These are phyloP conservation scores for Aureobasidium sp. DNA, from an alignment of 2,329 filamentous ascomycete genomes.

Conservation along the genomic window DNA sequence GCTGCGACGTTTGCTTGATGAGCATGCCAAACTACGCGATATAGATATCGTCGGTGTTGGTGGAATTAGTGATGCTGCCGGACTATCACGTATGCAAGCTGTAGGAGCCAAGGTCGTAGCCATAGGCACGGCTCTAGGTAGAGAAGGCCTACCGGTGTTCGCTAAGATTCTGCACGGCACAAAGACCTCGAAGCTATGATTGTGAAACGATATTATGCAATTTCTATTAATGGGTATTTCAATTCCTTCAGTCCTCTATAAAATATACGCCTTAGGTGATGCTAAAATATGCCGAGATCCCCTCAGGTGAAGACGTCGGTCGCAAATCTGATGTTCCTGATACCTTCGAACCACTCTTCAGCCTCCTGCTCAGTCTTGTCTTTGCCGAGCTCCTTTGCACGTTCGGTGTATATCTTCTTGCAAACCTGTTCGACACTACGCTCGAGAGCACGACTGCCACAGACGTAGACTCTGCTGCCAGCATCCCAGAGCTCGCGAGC, in stretches of 20 bases:
- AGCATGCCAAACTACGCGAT: slow-evolving; percentile 40
- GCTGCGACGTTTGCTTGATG: slow-evolving; percentile 54
- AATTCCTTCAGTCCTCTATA: background rate
- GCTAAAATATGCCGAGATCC: background rate
- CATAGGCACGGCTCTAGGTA: slow-evolving; percentile 62
- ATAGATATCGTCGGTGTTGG: slow-evolving; percentile 65
- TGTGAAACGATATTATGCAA: background rate
- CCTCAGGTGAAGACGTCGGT: slow-evolving; percentile 29
- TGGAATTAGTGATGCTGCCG: slow-evolving; percentile 58
- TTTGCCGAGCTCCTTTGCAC: slow-evolving; percentile 27
- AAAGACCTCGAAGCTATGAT: background rate
- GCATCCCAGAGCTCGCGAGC: slow-evolving; percentile 40
- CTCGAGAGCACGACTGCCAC: slow-evolving; percentile 49
- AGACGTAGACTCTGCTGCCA: slow-evolving; percentile 56
- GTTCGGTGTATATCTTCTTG: slow-evolving; percentile 39
- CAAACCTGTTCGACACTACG: slow-evolving; percentile 37
- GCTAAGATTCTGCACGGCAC: slow-evolving; percentile 41
- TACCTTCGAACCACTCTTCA: slow-evolving; percentile 23
- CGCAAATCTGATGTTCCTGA: slow-evolving; percentile 19
- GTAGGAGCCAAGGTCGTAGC: slow-evolving; percentile 62
- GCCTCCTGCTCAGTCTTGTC: slow-evolving; percentile 26
- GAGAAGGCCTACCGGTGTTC: slow-evolving; percentile 57
- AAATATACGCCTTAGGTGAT: background rate
- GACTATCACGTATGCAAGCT: slow-evolving; percentile 57
- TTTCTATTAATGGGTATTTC: background rate